Evolutionary conservation across 1,284 basidiomycete genomes (phyloP).

Genomic region (Naganishia liquefaciens): DNA sequence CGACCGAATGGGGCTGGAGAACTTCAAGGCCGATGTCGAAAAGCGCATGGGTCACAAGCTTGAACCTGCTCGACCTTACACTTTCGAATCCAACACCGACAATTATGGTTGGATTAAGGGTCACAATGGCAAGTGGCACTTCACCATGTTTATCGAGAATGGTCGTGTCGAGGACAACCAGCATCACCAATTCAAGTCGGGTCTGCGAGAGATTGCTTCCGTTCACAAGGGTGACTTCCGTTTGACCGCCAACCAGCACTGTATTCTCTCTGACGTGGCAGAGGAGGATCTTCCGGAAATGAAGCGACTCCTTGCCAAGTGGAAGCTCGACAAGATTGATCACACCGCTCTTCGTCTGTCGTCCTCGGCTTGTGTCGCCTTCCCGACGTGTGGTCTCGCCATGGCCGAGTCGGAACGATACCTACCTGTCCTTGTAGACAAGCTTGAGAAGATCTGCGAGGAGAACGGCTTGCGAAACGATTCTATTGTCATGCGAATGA

Average conservation of each 20-base stretch:
- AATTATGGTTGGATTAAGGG: constrained; percentile 91
- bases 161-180: constrained; percentile 93
- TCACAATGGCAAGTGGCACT: constrained; percentile 85
- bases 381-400: constrained; percentile 90
- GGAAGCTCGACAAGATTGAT: constrained; percentile 86
- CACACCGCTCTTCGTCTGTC: constrained; percentile 79
- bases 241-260: constrained; percentile 91
- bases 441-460: constrained; percentile 93
- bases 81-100: constrained; percentile 89
- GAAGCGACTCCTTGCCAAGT: constrained; percentile 77
- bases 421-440: constrained; percentile 89
- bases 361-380: constrained; percentile 92
- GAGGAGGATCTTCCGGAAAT: constrained; percentile 72
- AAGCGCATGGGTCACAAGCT: constrained; percentile 80
- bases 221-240: constrained; percentile 92
- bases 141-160: constrained; percentile 95
- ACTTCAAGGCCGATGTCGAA: constrained; percentile 89
- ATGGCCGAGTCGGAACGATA: constrained; percentile 97
- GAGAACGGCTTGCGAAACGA: constrained; percentile 89
- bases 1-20: constrained; percentile 85
- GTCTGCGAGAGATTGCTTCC: constrained; percentile 86
- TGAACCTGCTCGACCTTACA: constrained; percentile 70
- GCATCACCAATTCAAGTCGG: constrained; percentile 82
- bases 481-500: constrained; percentile 97
- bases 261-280: constrained; percentile 82